Evolutionary conservation across 306 rosid genomes (phyloP), one percentile per base, ranked within the genome.

Genomic region (Cajanus cajan): DNA sequence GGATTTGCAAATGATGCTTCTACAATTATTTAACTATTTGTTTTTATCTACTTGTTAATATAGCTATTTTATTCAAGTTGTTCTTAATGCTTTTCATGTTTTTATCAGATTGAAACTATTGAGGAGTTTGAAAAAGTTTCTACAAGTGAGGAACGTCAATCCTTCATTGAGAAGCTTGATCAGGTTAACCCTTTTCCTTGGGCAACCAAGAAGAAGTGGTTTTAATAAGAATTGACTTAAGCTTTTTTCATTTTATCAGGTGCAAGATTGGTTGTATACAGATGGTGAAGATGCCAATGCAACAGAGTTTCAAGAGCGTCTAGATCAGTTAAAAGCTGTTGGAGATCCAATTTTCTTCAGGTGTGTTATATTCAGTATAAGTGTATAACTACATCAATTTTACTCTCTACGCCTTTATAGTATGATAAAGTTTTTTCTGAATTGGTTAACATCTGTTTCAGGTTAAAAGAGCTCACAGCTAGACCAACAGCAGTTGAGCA

Each of bases 201-300:
- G 73, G 75, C 13, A 47, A 74, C 40, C n/a, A 1, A 25, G 31
- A 78, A 44, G 12, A 63, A 54, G 16, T 73, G 40, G 37, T 40
- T 22, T 31, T 16, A 36, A 12, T 51, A 61, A 36, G 33, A 43
- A 66, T 86, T 73, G 2, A 81, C 71, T 66, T 31, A n/a, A 67
- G 73, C 66, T 55, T 64, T 33, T 80, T 74, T 40, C 59, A 55
- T 70, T 77, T 65, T 76, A 78, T 78, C 80, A 95, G 99, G 97
- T 87, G 57, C 99, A 95, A 91, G 99, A 95, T 28, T 95, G 99
- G 99, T 88, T 95, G 47, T 95, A 95, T 70, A 93, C 85, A 6
- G 99, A 95, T 68, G 99, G 99, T 58, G 99, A 95, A 90, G 97
- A 95, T 85, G 99, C 99, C 78, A 84, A 86, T 51, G 98, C 99